These are phyloP conservation scores for Rhodotorula sp. DNA, from an alignment of 1,284 basidiomycete genomes.

Conservation along the genomic window DNA sequence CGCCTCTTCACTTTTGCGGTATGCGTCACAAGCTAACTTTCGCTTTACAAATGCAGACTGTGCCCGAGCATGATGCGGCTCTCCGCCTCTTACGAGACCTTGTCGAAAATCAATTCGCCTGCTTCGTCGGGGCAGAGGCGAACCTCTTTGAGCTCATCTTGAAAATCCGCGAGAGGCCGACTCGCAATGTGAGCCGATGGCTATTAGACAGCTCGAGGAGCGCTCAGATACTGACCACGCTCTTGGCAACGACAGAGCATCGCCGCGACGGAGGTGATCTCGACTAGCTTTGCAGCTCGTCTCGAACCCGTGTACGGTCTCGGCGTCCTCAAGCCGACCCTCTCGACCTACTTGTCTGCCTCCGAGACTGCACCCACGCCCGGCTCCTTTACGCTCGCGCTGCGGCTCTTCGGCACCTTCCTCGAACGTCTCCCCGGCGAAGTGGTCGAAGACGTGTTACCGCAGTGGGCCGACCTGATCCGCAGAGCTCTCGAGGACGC, in stretches of 20 bases:
- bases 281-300: constrained; percentile 52
- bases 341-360: constrained; percentile 64
- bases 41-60: background rate
- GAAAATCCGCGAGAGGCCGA: constrained; percentile 27
- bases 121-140: constrained; percentile 31
- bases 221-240: constrained; percentile 59
- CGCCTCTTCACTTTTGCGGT: too few species aligned
- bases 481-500: constrained; percentile 66
- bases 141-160: constrained; percentile 33
- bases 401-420: constrained; percentile 75
- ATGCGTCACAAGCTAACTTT: background rate
- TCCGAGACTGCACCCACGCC: constrained; percentile 9
- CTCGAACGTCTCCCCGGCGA: constrained; percentile 71
- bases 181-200: constrained; percentile 16
- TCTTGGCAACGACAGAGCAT: constrained; percentile 63
- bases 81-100: constrained; percentile 32
- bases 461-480: constrained; percentile 58
- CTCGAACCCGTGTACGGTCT: constrained; percentile 78
- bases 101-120: constrained; percentile 37
- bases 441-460: constrained; percentile 78
- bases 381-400: constrained; percentile 69
- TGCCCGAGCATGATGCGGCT: constrained; percentile 11
- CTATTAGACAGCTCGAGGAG: too few species aligned
- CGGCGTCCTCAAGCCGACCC: constrained; percentile 69
- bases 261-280: constrained; percentile 60